phyloP scores from a whole-genome alignment of 2,329 filamentous ascomycete genomes.

The Tolypocladium album region DNA sequence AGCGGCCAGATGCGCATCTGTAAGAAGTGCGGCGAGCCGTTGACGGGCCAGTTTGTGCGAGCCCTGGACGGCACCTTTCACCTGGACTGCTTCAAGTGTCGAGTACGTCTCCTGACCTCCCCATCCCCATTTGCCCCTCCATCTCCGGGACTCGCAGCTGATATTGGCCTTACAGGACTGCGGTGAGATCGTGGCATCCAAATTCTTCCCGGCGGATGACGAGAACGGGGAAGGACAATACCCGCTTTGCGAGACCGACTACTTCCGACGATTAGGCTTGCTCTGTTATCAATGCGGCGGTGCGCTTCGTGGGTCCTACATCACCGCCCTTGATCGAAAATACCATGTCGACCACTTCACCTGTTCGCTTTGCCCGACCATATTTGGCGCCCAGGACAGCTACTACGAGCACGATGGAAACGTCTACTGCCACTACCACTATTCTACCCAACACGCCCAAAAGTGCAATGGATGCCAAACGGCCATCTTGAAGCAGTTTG shows the following conservation, averaged over 20 bases:
- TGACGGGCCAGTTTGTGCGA: slow-evolving; percentile 93
- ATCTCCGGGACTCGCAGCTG: slow-evolving; percentile 3
- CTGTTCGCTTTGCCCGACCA: slow-evolving; percentile 89
- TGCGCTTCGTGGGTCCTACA: slow-evolving; percentile 91
- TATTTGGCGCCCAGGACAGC: slow-evolving; percentile 97
- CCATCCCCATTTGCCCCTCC: background rate
- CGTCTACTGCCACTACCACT: slow-evolving; percentile 98
- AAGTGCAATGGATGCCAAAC: slow-evolving; percentile 95
- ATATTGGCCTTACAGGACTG: slow-evolving; percentile 58
- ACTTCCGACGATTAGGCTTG: slow-evolving; percentile 84
- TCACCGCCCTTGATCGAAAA: slow-evolving; percentile 93
- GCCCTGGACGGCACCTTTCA: slow-evolving; percentile 91
- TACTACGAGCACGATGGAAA: slow-evolving; percentile 97
- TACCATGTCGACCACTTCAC: slow-evolving; percentile 99
- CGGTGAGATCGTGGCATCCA: slow-evolving; percentile 91
- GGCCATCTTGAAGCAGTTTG: slow-evolving; percentile 95
- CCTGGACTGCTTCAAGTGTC: slow-evolving; percentile 94
- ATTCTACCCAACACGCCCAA: slow-evolving; percentile 94
- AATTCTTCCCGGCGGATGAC: slow-evolving; percentile 95
- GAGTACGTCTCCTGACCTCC: slow-evolving; percentile 45
- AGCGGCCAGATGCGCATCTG: slow-evolving; percentile 56
- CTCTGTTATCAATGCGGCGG: slow-evolving; percentile 88
- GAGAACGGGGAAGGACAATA: slow-evolving; percentile 80
- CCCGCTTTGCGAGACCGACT: slow-evolving; percentile 94
- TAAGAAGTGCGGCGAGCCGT: slow-evolving; percentile 77